Conservation (phyloP, 352 stramenopile genomes). For the Phytophthora cactorum region DNA sequence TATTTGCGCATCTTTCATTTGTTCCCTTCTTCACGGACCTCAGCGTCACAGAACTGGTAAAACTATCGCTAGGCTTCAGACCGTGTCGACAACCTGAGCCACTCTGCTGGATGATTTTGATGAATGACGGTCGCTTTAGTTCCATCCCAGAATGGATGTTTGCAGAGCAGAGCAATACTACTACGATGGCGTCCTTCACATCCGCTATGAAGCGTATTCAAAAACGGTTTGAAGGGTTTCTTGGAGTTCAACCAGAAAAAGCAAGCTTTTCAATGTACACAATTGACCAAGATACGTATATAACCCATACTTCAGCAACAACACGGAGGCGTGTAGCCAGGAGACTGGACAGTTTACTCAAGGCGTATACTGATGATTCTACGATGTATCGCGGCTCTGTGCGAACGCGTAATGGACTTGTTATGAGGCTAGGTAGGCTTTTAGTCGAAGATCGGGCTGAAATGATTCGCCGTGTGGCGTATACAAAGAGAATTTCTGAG, state of each 20-base stretch:
- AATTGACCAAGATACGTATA: constrained; percentile 22
- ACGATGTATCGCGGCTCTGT: constrained; percentile 11
- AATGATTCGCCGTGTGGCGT: constrained; percentile 38
- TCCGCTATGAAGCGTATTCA: constrained; percentile 18
- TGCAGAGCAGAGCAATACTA: background rate
- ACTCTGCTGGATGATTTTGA: constrained; percentile 8
- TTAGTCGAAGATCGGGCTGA: constrained; percentile 45
- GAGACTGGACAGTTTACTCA: constrained; percentile 22
- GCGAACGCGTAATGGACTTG: constrained; percentile 19
- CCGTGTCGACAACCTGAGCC: constrained; percentile 7
- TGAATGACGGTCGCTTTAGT: constrained; percentile 14
- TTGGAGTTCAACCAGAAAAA: constrained; percentile 3
- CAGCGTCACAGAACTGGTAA: constrained; percentile 29
- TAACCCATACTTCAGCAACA: constrained; percentile 3
- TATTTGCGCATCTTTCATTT: constrained; percentile 32
- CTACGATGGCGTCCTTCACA: background rate
- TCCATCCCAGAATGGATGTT: constrained; percentile 30
- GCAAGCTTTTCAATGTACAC: constrained; percentile 8
- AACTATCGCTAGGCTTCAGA: constrained; percentile 36
- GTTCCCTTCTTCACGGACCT: constrained; percentile 43
- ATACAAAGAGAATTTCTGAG: constrained; percentile 28
- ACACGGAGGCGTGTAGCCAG: constrained; percentile 20
- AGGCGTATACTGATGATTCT: constrained; percentile 10
- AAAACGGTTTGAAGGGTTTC: constrained; percentile 12
- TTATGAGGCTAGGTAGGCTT: constrained; percentile 29